A percentile compares a stretch with the other conserved stretches of the same genome.
These are phyloP conservation scores for Sanghuangporus weigelae DNA, from an alignment of 1,284 basidiomycete genomes.

Conservation along the genomic window DNA sequence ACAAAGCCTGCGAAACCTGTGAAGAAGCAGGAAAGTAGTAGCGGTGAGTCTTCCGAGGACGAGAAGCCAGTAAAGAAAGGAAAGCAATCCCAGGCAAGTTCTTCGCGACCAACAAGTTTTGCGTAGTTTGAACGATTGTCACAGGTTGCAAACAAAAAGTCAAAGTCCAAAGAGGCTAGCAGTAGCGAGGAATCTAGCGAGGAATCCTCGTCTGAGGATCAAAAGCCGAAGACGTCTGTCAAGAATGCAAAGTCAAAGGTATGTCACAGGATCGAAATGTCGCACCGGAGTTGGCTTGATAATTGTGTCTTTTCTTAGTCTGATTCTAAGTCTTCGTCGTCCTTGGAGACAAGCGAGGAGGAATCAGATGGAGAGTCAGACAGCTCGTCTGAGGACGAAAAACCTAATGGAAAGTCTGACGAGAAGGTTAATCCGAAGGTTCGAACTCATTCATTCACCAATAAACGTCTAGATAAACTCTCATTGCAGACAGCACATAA, in stretches of 20 bases:
- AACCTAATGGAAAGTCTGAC: background rate
- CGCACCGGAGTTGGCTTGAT: background rate
- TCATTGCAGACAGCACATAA: too few relatives aligned
- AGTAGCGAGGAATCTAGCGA: constrained; percentile 6
- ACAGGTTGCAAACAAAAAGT: background rate
- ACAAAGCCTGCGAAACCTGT: background rate
- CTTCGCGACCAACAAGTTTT: constrained; percentile 2
- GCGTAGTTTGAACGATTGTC: background rate
- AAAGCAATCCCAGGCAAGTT: constrained; percentile 16
- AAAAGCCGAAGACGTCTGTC: constrained; percentile 6
- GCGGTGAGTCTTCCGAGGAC: constrained; percentile 24
- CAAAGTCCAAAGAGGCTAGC: background rate
- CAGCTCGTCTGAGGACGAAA: background rate
- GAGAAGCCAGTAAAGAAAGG: constrained; percentile 22
- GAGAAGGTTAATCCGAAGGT: constrained; percentile 16
- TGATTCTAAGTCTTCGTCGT: background rate
- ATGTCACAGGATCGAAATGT: background rate
- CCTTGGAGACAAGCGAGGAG: background rate
- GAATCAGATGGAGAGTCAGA: background rate
- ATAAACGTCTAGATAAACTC: background rate
- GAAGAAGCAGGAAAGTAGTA: constrained; percentile 10
- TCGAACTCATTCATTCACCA: background rate
- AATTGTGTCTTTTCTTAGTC: background rate
- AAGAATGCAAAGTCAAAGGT: constrained; percentile 18
- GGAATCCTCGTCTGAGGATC: constrained; percentile 11